These are phyloP conservation scores for Moelleriella libera DNA, from an alignment of 2,329 filamentous ascomycete species.

Conservation along the genomic window DNA sequence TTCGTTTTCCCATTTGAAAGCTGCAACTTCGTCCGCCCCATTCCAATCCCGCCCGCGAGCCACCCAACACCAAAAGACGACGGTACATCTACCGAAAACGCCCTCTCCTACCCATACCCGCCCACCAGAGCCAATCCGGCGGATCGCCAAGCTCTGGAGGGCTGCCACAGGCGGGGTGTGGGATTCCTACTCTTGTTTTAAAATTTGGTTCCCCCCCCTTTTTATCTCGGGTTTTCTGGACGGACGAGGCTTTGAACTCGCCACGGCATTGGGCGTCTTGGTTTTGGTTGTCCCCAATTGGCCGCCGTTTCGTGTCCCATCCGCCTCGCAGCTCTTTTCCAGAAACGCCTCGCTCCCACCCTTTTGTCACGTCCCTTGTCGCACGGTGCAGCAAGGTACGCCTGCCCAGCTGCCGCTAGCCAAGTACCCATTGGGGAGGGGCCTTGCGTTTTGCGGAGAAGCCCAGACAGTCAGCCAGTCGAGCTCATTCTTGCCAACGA, in stretches of 20 bases:
- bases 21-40: background rate
- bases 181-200: no score
- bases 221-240: no score
- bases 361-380: background rate
- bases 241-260: background rate
- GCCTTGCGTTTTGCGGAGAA: background rate
- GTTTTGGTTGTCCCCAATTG: no score
- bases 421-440: constrained; percentile 2
- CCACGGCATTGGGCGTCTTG: background rate
- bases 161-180: background rate
- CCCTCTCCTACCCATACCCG: background rate
- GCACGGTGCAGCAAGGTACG: constrained; percentile 7
- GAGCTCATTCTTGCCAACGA: no score
- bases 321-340: background rate
- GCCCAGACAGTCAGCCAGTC: background rate
- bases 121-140: background rate
- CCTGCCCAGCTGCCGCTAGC: constrained; percentile 4
- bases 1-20: no score
- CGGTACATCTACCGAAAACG: background rate
- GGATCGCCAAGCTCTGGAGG: background rate
- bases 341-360: background rate
- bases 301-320: background rate
- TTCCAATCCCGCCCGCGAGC: constrained; percentile 2
- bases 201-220: no score
- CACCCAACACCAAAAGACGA: constrained; percentile 1